Conservation (phyloP, 257 asterid species). For the Lycium ferocissimum region DNA sequence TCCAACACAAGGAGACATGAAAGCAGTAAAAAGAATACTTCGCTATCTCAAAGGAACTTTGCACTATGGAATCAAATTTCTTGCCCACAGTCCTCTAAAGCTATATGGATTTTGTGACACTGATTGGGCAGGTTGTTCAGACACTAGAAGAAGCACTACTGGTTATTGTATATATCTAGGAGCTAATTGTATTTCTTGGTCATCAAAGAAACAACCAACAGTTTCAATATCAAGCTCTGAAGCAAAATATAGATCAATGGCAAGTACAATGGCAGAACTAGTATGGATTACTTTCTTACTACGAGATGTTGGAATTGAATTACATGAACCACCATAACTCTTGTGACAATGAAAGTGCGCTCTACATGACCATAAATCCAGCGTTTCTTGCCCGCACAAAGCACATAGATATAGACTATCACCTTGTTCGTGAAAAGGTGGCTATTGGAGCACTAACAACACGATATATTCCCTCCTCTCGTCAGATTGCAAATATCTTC, state of each 20-base stretch:
- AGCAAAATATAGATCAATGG: not conserved
- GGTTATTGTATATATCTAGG: not conserved
- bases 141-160: not conserved
- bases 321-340: not conserved
- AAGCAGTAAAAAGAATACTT: not conserved
- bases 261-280: not conserved
- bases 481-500: not conserved
- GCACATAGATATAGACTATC: too few relatives aligned
- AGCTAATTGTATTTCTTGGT: not conserved
- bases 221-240: not conserved
- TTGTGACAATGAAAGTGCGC: not conserved
- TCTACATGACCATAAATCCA: not conserved
- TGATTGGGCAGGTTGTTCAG: not conserved
- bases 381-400: not conserved
- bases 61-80: not conserved
- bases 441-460: not conserved
- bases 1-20: not conserved
- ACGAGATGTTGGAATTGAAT: not conserved
- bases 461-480: not conserved
- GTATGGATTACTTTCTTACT: not conserved
- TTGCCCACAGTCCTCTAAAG: too few relatives aligned
- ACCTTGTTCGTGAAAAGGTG: not conserved
- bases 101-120: too few relatives aligned
- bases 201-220: not conserved
- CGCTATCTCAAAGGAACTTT: not conserved